Percentiles rank a stretch among this genome's conserved stretches.
Conservation (phyloP, 768 basidiomycete species). For the Asterophora lycoperdoides region DNA sequence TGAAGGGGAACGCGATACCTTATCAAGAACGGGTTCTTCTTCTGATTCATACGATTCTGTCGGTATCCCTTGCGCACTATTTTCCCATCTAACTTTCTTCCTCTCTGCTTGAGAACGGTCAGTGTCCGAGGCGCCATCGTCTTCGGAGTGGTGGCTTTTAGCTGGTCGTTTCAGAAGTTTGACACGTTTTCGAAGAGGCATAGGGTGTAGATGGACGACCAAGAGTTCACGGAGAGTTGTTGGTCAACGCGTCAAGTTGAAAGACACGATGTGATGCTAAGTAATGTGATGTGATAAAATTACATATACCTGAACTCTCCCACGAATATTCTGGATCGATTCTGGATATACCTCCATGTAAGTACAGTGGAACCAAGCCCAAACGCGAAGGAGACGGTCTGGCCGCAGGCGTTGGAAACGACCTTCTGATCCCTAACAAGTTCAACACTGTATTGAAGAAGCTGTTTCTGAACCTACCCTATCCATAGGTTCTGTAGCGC, state of each 20-base stretch:
- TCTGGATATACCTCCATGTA: no score
- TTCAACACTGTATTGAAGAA: no score
- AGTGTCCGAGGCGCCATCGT: not conserved
- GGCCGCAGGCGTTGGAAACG: no score
- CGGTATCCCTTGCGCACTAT: slow-evolving; percentile 11
- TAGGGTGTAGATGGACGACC: not conserved
- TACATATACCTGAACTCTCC: no score
- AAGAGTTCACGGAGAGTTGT: no score
- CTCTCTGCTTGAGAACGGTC: not conserved
- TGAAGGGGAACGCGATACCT: slow-evolving; percentile 14
- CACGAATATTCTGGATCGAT: no score
- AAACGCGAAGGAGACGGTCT: no score
- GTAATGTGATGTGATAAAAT: no score
- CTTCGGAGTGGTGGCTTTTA: not conserved
- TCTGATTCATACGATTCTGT: slow-evolving; percentile 21
- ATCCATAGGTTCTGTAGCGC: slow-evolving; percentile 81
- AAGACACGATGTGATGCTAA: no score
- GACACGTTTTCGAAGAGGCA: not conserved
- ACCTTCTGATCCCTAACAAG: no score
- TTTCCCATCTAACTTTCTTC: slow-evolving; percentile 36
- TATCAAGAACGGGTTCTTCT: slow-evolving; percentile 18
- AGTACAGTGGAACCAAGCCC: no score
- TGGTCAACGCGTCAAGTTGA: not conserved
- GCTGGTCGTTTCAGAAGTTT: not conserved
- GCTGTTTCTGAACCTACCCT: slow-evolving; percentile 3